Conservation (phyloP, 2,329 filamentous ascomycete species). For the Colletotrichum sojae region DNA sequence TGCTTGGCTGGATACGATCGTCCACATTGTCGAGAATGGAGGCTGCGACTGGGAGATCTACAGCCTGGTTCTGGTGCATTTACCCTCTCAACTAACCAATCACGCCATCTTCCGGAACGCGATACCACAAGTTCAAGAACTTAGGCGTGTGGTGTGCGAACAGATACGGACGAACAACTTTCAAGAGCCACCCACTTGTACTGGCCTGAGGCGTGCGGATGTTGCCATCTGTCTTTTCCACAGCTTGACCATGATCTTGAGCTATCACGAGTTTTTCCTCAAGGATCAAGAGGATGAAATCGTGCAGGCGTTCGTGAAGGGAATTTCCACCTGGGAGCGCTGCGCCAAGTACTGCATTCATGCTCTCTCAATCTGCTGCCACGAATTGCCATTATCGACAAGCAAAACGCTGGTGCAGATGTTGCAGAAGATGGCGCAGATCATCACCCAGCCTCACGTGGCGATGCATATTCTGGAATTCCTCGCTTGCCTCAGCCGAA, state of each 20-base stretch:
- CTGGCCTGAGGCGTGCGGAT: conserved; percentile 87
- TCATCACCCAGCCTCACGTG: conserved; percentile 93
- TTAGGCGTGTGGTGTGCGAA: conserved; percentile 84
- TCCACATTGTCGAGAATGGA: conserved; percentile 76
- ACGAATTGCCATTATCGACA: conserved; percentile 90
- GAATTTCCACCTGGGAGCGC: conserved; percentile 86
- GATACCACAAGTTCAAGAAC: conserved; percentile 79
- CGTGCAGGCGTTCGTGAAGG: conserved; percentile 87
- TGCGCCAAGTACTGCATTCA: conserved; percentile 96
- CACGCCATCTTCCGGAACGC: conserved; percentile 85
- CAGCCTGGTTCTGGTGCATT: conserved; percentile 88
- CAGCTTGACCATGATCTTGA: conserved; percentile 87
- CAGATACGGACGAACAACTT: conserved; percentile 84
- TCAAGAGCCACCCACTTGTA: conserved; percentile 83
- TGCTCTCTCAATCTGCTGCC: conserved; percentile 93
- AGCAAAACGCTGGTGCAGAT: conserved; percentile 89
- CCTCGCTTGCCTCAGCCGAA: conserved; percentile 86
- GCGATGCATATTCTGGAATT: conserved; percentile 97
- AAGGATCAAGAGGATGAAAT: conserved; percentile 92
- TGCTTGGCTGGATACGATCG: conserved; percentile 83
- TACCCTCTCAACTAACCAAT: conserved; percentile 91
- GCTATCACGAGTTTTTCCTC: conserved; percentile 88
- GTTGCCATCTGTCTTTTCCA: conserved; percentile 92
- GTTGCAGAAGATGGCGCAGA: conserved; percentile 93
- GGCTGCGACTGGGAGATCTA: conserved; percentile 92